Evolutionary conservation across 1,284 basidiomycete species (phyloP), one percentile per base, ranked within the genome.

Genomic region (Irpex lacteus): DNA sequence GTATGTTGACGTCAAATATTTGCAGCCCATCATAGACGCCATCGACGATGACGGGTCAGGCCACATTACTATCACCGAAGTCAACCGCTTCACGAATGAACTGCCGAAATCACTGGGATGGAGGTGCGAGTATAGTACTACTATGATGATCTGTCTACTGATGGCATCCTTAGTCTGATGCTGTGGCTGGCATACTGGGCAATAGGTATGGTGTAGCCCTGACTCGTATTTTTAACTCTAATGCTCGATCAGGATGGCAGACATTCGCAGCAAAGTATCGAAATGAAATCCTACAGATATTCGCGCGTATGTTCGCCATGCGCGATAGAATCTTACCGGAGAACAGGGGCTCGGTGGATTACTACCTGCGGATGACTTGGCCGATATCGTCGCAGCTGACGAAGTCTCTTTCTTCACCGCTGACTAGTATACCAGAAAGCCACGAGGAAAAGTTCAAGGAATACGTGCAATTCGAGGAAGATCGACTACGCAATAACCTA

Each of bases 41-140:
- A 75, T 84, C 21, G 82, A 83, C 61, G 80, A 82, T 53, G 83
- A 85, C 63, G 78, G 77, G 0, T 81, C 81, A 0, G 81, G 82
- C 0, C 83, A 76, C 59, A 71, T 81, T n/a, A 82, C 78, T 11
- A 72, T 84, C 5, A 75, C 77, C n/a, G 82, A 84, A 63, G 78
- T 82, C 5, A 85, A 85, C 63, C 71, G 70, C 2, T 81, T 83
- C 59, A 76, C 78, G 5, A 69, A 68, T 1, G 61, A 64, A 11
- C 62, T 67, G 5, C 72, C 72, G 0, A 15, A 60, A 5, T 61
- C 63, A 0, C 26, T 69, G n/a, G 54, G 44, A n/a, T 75, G 73
- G 73, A 75, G 72, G 73, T 74, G 19, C 74, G 76, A 57, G 19
- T 5, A 40, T 19, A 74, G 75, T 19, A 36, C 7, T 59, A 40